These are phyloP conservation scores for Melampsora americana DNA, from an alignment of 1,284 basidiomycete species.

Conservation along the genomic window DNA sequence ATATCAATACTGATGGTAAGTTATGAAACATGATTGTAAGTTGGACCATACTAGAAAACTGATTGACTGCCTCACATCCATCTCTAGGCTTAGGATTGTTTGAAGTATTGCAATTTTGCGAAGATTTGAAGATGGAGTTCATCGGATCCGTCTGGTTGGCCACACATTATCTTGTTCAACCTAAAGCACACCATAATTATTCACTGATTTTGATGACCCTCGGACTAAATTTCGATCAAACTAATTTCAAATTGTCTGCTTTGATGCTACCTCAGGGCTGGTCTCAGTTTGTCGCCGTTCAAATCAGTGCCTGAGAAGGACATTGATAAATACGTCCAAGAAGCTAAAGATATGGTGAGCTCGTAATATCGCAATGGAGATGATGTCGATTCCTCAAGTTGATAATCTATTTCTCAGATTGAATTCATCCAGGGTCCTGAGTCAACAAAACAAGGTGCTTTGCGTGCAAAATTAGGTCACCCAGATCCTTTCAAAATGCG, in stretches of 20 bases:
- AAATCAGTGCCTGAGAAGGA: background rate
- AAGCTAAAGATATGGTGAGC: constrained; percentile 5
- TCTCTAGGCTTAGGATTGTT: background rate
- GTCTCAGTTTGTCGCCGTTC: background rate
- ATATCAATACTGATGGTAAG: constrained; percentile 1
- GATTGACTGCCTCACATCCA: background rate
- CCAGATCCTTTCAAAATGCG: background rate
- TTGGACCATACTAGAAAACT: background rate
- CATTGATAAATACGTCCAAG: background rate
- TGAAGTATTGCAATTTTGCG: background rate
- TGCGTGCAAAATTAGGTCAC: background rate
- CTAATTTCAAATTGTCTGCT: background rate
- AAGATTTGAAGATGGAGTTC: constrained; percentile 1
- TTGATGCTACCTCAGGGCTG: background rate
- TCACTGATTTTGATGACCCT: background rate
- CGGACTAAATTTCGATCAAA: background rate
- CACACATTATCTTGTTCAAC: background rate
- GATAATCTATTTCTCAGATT: background rate
- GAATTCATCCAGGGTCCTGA: background rate
- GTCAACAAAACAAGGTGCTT: background rate
- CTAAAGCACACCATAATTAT: background rate
- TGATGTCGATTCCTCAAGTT: background rate
- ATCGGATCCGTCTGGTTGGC: background rate
- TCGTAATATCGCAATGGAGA: background rate
- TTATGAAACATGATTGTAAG: background rate